Percentiles rank a stretch among this genome's conserved stretches.
phyloP scores from a whole-genome alignment of 2,329 filamentous ascomycete species.

The Colletotrichum brevisporum region DNA sequence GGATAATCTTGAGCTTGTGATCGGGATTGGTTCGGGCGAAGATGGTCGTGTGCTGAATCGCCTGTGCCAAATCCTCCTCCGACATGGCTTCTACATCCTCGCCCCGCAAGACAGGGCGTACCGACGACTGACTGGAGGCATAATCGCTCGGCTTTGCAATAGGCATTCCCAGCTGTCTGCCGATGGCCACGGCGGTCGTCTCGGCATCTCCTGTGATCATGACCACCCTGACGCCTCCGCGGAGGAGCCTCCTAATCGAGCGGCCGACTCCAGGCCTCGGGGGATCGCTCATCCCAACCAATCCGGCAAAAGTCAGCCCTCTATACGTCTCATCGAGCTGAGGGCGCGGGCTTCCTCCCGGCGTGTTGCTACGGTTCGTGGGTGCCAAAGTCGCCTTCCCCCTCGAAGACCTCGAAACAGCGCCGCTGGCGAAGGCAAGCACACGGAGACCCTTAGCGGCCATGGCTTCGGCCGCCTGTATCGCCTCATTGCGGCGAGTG shows the following conservation, averaged over 20 bases:
- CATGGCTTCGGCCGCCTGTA: constrained; percentile 87
- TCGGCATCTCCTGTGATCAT: constrained; percentile 99
- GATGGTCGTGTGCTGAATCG: constrained; percentile 90
- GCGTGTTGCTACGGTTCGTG: constrained; percentile 66
- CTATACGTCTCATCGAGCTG: constrained; percentile 77
- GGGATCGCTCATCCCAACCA: constrained; percentile 98
- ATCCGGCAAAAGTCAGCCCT: constrained; percentile 88
- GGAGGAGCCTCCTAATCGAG: constrained; percentile 90
- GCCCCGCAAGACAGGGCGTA: constrained; percentile 84
- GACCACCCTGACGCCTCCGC: constrained; percentile 95
- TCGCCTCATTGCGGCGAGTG: constrained; percentile 78
- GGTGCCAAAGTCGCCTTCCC: constrained; percentile 53
- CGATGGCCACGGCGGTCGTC: constrained; percentile 94
- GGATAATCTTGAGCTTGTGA: constrained; percentile 97
- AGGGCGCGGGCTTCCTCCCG: constrained; percentile 54
- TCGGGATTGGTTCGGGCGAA: constrained; percentile 97
- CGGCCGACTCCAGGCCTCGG: constrained; percentile 90
- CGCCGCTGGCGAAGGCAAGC: constrained; percentile 91
- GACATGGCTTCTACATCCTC: constrained; percentile 96
- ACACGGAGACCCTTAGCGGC: constrained; percentile 91
- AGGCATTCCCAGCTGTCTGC: constrained; percentile 94
- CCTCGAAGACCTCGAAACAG: constrained; percentile 65
- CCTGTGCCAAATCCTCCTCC: constrained; percentile 84
- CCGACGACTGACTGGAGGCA: constrained; percentile 67
- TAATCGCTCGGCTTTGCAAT: constrained; percentile 71